These are phyloP conservation scores for Tetracladium maxilliforme DNA, from an alignment of 2,329 filamentous ascomycete species.

Conservation along the genomic window DNA sequence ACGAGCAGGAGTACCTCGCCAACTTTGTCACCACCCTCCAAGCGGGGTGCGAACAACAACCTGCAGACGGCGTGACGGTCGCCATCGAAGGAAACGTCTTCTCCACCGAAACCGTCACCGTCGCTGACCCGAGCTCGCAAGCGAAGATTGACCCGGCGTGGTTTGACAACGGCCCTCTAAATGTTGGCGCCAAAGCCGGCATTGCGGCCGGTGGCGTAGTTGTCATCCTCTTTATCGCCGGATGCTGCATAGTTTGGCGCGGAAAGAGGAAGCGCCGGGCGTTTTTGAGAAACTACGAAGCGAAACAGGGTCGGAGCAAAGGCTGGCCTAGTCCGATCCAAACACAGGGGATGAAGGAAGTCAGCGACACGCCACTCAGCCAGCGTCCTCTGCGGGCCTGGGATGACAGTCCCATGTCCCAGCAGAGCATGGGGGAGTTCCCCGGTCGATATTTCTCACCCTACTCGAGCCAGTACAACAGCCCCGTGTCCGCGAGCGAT, in stretches of 20 bases:
- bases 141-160: not conserved
- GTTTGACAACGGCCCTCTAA: constrained; percentile 24
- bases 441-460: constrained; percentile 45
- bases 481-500: constrained; percentile 24
- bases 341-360: too few relatives aligned
- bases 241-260: constrained; percentile 37
- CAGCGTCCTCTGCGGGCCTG: constrained; percentile 35
- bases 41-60: constrained; percentile 39
- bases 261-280: constrained; percentile 39
- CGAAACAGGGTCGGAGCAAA: not conserved
- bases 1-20: constrained; percentile 24
- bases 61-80: constrained; percentile 28
- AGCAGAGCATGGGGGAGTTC: constrained; percentile 17
- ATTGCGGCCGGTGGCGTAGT: constrained; percentile 37
- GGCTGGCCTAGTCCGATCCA: too few relatives aligned
- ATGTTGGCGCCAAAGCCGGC: constrained; percentile 39
- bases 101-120: constrained; percentile 27
- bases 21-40: constrained; percentile 43
- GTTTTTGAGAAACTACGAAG: constrained; percentile 16
- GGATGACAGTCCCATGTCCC: constrained; percentile 27
- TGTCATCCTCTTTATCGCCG: constrained; percentile 28
- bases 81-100: constrained; percentile 37
- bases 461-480: constrained; percentile 43
- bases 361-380: constrained; percentile 34
- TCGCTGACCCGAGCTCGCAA: constrained; percentile 34